These are phyloP conservation scores for Sporothrix phasma DNA, from an alignment of 2,329 filamentous ascomycete species.

Conservation along the genomic window DNA sequence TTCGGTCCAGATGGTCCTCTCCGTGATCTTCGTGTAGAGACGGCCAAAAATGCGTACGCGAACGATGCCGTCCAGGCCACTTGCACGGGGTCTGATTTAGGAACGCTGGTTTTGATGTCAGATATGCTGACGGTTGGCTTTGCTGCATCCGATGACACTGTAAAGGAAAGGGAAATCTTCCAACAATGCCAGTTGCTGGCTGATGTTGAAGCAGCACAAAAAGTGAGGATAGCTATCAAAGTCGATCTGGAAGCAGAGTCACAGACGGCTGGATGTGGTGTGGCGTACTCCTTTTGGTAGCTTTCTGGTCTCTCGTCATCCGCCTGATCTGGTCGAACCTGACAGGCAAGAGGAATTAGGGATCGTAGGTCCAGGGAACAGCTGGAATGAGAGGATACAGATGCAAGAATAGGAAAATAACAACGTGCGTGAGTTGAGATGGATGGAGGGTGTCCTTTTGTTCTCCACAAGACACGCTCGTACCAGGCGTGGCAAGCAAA, in stretches of 20 bases:
- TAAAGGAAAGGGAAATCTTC: no score
- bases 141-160: no score
- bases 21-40: constrained; percentile 1
- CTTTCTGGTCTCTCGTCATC: neutral
- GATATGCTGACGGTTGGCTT: neutral
- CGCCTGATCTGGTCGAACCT: neutral
- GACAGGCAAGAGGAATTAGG: neutral
- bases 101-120: no score
- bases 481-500: neutral
- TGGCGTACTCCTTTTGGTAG: neutral
- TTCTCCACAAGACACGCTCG: neutral
- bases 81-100: neutral
- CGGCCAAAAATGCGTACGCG: neutral
- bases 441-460: constrained; percentile 1
- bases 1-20: neutral
- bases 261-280: neutral
- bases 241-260: no score
- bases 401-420: neutral
- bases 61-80: neutral
- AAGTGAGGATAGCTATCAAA: neutral
- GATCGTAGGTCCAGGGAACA: neutral
- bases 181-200: no score
- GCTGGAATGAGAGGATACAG: neutral
- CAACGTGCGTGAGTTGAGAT: neutral
- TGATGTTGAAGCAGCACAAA: no score